These are phyloP conservation scores for Amanita muscaria DNA, from an alignment of 768 basidiomycete genomes.

Conservation along the genomic window DNA sequence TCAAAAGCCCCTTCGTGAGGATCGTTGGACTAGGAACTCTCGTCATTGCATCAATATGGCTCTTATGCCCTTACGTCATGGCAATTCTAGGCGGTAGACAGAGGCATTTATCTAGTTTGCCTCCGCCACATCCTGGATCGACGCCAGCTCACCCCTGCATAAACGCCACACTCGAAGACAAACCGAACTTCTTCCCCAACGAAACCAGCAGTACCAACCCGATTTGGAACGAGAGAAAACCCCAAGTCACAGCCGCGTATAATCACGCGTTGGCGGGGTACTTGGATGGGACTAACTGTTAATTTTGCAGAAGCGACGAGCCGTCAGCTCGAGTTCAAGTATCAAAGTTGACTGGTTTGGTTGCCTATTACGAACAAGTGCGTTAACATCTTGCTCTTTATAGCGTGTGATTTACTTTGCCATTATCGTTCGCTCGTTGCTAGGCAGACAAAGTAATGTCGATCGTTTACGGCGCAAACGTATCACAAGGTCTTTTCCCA, in stretches of 20 bases:
- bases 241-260: conserved; percentile 44
- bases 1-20: too few relatives aligned
- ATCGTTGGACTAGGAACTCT: too few relatives aligned
- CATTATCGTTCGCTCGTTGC: too few relatives aligned
- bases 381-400: not conserved
- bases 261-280: conserved; percentile 51
- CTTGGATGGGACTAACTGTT: conserved; percentile 20
- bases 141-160: too few relatives aligned
- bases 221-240: conserved; percentile 38
- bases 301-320: conserved; percentile 35
- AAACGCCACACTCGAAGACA: too few relatives aligned
- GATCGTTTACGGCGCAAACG: conserved; percentile 24
- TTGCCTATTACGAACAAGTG: conserved; percentile 37
- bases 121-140: too few relatives aligned
- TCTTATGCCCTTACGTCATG: too few relatives aligned
- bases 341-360: conserved; percentile 55
- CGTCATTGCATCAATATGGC: too few relatives aligned
- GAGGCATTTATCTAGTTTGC: too few relatives aligned
- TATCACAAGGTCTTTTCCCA: conserved; percentile 26
- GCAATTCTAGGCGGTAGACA: too few relatives aligned
- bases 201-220: too few relatives aligned
- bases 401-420: not conserved
- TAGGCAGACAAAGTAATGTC: conserved; percentile 31
- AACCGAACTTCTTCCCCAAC: too few relatives aligned
- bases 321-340: conserved; percentile 72